phyloP scores from a whole-genome alignment of 148 eudicot genomes.

The Amaranthus cruentus region DNA sequence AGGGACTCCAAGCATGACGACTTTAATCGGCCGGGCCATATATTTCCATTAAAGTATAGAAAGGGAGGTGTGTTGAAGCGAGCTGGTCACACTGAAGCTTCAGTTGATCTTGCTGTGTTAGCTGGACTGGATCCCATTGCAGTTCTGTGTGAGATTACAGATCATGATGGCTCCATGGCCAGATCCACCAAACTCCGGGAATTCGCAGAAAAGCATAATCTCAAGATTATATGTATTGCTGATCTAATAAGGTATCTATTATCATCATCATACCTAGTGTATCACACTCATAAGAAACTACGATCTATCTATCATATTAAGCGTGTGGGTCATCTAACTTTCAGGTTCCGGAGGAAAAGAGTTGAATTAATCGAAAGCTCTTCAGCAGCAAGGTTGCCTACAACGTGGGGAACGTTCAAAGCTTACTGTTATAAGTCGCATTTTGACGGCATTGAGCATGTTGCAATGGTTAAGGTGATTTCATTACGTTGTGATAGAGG shows the following conservation, averaged over 20 bases:
- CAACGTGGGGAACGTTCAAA: constrained; percentile 82
- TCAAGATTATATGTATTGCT: constrained; percentile 84
- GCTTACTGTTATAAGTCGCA: constrained; percentile 76
- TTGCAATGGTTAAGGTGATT: constrained; percentile 88
- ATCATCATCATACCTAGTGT: neutral
- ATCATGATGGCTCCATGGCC: constrained; percentile 98
- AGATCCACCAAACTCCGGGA: constrained; percentile 73
- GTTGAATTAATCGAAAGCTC: constrained; percentile 61
- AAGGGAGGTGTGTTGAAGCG: constrained; percentile 91
- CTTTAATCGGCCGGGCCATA: constrained; percentile 97
- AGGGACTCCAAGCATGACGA: constrained; percentile 73
- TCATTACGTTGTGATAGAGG: neutral
- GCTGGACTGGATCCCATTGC: constrained; percentile 78
- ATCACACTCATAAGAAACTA: neutral
- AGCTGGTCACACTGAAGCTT: constrained; percentile 98
- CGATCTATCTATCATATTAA: neutral
- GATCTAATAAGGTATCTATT: constrained; percentile 62
- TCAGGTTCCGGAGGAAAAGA: constrained; percentile 83
- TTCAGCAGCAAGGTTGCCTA: constrained; percentile 77
- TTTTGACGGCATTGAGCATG: constrained; percentile 86
- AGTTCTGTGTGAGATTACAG: constrained; percentile 87
- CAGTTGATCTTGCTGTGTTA: constrained; percentile 72
- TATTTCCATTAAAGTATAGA: constrained; percentile 80
- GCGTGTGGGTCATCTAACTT: constrained; percentile 6
- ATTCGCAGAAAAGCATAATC: constrained; percentile 55